phyloP scores from a whole-genome alignment of 2,329 filamentous ascomycete species.

The Cyclaneusma minus region DNA sequence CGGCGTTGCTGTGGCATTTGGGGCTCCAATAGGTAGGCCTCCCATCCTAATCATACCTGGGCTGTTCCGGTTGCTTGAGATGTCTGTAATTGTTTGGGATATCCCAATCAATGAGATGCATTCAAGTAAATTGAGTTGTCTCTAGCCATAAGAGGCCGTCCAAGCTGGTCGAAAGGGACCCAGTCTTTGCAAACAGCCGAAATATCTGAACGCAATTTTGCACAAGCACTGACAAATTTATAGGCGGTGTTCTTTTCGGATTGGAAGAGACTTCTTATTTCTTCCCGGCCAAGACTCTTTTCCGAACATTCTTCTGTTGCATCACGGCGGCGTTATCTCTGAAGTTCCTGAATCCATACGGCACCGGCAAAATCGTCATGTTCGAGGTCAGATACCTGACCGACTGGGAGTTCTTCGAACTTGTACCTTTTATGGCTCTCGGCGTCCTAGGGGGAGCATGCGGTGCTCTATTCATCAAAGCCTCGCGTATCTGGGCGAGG shows the following conservation, averaged over 20 bases:
- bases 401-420: constrained; percentile 91
- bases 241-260: constrained; percentile 80
- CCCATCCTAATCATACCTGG: too few relatives aligned
- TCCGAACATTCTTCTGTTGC: constrained; percentile 96
- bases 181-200: too few relatives aligned
- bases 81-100: too few relatives aligned
- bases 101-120: too few relatives aligned
- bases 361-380: constrained; percentile 89
- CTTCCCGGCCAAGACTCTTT: constrained; percentile 92
- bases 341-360: constrained; percentile 92
- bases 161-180: too few relatives aligned
- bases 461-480: constrained; percentile 93
- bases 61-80: too few relatives aligned
- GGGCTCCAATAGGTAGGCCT: constrained; percentile 72
- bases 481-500: constrained; percentile 76
- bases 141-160: too few relatives aligned
- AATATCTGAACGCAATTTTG: too few relatives aligned
- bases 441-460: constrained; percentile 71
- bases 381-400: constrained; percentile 84
- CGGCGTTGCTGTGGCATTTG: constrained; percentile 88
- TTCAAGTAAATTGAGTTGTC: too few relatives aligned
- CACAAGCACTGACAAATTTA: too few relatives aligned
- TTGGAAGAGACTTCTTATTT: constrained; percentile 95
- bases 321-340: constrained; percentile 82
- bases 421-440: constrained; percentile 70